Evolutionary conservation across 805 yeast genomes (phyloP), one percentile per base, ranked within the genome.

Genomic region (Cyberlindnera samutprakarnensis): DNA sequence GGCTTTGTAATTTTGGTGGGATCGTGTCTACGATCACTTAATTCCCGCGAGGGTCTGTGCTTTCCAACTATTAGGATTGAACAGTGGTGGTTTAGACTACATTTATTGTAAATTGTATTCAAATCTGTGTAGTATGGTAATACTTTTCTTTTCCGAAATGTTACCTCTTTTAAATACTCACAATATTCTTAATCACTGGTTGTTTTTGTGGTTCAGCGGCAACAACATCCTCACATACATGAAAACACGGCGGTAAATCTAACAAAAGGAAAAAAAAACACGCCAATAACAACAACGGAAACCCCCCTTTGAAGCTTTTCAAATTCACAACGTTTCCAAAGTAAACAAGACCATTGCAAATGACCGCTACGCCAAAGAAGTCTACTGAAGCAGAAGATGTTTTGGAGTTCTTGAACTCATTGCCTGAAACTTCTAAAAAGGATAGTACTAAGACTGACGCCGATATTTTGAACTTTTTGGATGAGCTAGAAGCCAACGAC

Each of bases 371-470:
- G 4, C 51, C 53, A 22, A 50, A 49, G 43, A 61, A 58, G 35
- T 46, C 66, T 5, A 62, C 66, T 14, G 79, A 77, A 37, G 76
- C 78, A 16, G 83, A 79, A 41, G 90, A 82, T 46, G 90, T 83
- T 5, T 65, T 83, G 33, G 90, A 82, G 41, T 84, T 84, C 50
- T 66, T 83, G 44, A 86, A 81, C 48, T 79, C 88, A 1, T 68
- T 86, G 29, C 92, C 94, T 4, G 86, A 78, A 18, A 14, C 39
- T 1, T 48, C 43, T 21, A 47, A 49, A 29, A 53, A 48, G 35
- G 43, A 42, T 10, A 36, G 45, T 7, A 52, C 44, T 30, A 44
- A 50, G 31, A 50, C 49, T 14, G 54, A 53, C n/a, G 36, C 31
- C 2, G 59, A 51, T 29, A 63, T 63, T 13, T 43, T 66, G 42